phyloP scores from a whole-genome alignment of 371 early-diverging fungal species.

The Syncephalastrum sp. region DNA sequence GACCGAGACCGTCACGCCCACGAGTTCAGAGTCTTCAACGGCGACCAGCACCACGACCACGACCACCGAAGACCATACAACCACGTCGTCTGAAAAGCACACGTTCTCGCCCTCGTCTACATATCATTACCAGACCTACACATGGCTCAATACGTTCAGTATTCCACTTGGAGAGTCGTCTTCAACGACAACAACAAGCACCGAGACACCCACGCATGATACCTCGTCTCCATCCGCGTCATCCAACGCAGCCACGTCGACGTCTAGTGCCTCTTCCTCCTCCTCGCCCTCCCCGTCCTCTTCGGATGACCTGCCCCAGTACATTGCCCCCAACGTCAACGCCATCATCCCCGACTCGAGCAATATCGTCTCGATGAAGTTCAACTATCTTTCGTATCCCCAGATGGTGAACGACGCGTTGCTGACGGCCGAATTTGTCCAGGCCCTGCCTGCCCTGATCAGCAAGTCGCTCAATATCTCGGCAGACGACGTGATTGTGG shows the following conservation, averaged over 20 bases:
- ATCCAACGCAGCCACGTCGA: slow-evolving; percentile 4
- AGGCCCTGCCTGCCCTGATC: slow-evolving; percentile 33
- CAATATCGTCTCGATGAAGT: slow-evolving; percentile 37
- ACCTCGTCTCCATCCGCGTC: slow-evolving; percentile 7
- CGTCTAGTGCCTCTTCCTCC: slow-evolving; percentile 6
- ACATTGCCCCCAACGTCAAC: slow-evolving; percentile 47
- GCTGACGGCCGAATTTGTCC: slow-evolving; percentile 48
- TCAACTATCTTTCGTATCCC: slow-evolving; percentile 38
- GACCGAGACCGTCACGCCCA: neutral
- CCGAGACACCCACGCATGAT: slow-evolving; percentile 1
- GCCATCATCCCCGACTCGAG: slow-evolving; percentile 45
- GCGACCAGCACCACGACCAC: slow-evolving; percentile 1
- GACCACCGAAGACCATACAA: slow-evolving; percentile 11
- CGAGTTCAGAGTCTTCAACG: no score
- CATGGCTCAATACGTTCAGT: slow-evolving; percentile 19
- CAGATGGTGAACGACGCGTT: slow-evolving; percentile 47
- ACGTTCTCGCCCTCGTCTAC: slow-evolving; percentile 16
- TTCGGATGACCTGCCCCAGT: slow-evolving; percentile 31
- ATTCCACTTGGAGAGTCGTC: slow-evolving; percentile 13
- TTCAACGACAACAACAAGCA: slow-evolving; percentile 8
- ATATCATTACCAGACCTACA: slow-evolving; percentile 15
- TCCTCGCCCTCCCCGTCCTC: neutral
- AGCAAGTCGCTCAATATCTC: slow-evolving; percentile 25
- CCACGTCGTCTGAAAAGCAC: slow-evolving; percentile 7
- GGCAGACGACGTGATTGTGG: slow-evolving; percentile 44